Evolutionary conservation across 129 eudicot species (phyloP).

Genomic region (Silybum marianum): DNA sequence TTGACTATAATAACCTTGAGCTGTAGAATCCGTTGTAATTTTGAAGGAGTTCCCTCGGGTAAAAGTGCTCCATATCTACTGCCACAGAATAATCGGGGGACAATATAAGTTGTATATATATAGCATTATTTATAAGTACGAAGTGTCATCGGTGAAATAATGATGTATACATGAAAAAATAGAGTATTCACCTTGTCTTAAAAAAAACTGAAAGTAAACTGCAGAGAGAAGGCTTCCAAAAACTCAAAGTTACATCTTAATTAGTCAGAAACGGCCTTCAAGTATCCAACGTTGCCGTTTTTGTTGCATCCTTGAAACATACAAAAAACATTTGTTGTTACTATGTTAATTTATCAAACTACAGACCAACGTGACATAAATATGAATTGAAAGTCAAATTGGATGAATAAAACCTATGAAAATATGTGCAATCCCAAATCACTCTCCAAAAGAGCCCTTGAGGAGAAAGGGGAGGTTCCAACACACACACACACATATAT

Average conservation of each 20-base stretch:
- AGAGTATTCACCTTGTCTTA: conserved; percentile 70
- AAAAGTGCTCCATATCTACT: conserved; percentile 75
- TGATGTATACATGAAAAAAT: conserved; percentile 9
- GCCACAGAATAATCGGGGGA: no score
- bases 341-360: neutral
- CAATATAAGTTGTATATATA: no score
- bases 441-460: no score
- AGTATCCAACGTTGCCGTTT: neutral
- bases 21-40: conserved; percentile 79
- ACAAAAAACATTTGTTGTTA: neutral
- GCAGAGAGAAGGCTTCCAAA: conserved; percentile 88
- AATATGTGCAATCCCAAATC: no score
- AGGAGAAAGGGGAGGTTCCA: no score
- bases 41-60: conserved; percentile 88
- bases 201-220: conserved; percentile 89
- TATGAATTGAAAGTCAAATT: neutral
- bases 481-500: no score
- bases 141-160: conserved; percentile 2
- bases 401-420: no score
- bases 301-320: neutral
- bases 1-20: conserved; percentile 62
- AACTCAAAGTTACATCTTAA: no score
- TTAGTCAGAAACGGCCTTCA: no score
- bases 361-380: neutral
- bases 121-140: neutral